These are phyloP conservation scores for Lodderomyces elongisporus DNA, from an alignment of 1,139 yeast genomes.

Conservation along the genomic window DNA sequence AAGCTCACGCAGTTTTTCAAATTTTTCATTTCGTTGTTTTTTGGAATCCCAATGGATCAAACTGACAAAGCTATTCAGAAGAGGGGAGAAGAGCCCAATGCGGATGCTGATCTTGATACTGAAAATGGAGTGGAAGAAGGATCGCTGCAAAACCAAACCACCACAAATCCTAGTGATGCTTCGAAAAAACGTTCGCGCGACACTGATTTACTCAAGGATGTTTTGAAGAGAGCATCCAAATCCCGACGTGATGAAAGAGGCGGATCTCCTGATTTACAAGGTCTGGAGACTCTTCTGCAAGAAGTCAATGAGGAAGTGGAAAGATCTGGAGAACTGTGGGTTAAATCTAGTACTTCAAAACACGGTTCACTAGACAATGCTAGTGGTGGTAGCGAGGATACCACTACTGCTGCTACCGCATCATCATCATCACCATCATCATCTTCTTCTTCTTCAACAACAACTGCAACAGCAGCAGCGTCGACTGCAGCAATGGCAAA, in stretches of 20 bases:
- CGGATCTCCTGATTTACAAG: constrained; percentile 27
- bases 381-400: no score
- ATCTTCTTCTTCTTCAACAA: no score
- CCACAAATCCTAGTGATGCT: constrained; percentile 7
- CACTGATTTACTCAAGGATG: constrained; percentile 66
- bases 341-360: constrained; percentile 40
- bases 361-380: constrained; percentile 18
- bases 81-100: constrained; percentile 16
- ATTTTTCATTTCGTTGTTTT: constrained; percentile 65
- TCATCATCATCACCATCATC: no score
- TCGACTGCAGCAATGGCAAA: no score
- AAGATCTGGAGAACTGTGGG: constrained; percentile 66
- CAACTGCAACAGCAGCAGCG: no score
- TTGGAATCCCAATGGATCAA: constrained; percentile 43
- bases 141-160: constrained; percentile 1
- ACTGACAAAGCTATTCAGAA: constrained; percentile 24
- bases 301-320: constrained; percentile 43
- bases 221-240: constrained; percentile 62
- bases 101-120: constrained; percentile 13
- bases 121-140: no score
- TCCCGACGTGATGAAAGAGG: constrained; percentile 36
- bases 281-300: constrained; percentile 33
- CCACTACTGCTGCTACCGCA: no score
- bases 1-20: constrained; percentile 68
- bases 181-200: constrained; percentile 54